phyloP scores from a whole-genome alignment of 495 filamentous ascomycete genomes.

The Aspergillus kassunensis region DNA sequence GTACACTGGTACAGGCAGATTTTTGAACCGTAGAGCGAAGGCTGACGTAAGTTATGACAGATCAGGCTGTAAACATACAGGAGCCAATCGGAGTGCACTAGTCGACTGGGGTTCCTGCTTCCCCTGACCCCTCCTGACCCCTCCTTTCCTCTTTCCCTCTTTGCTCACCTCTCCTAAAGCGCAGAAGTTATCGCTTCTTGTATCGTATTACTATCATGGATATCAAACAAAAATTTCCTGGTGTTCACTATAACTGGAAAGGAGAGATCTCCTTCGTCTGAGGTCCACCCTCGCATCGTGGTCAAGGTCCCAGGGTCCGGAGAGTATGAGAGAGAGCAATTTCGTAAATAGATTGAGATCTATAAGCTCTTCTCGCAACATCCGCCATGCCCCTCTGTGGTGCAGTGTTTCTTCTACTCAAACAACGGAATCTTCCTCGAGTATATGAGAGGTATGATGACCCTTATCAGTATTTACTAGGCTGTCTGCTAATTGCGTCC shows the following conservation, averaged over 20 bases:
- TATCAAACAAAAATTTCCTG: conserved; percentile 21
- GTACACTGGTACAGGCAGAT: no score
- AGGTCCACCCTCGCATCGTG: conserved; percentile 37
- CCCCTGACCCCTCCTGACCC: not conserved
- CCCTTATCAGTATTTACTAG: not conserved
- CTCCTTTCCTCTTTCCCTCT: not conserved
- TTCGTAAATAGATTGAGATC: conserved; percentile 31
- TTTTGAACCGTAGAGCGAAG: no score
- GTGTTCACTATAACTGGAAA: conserved; percentile 28
- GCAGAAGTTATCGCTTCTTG: not conserved
- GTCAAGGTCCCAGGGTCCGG: conserved; percentile 35
- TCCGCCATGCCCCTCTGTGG: conserved; percentile 31
- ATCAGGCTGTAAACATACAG: no score
- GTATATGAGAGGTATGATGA: conserved; percentile 32
- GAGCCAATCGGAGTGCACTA: no score
- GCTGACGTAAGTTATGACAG: no score
- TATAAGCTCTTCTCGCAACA: conserved; percentile 27
- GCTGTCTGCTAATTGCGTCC: conserved; percentile 7
- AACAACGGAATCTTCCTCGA: conserved; percentile 38
- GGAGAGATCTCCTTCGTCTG: conserved; percentile 37
- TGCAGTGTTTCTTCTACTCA: conserved; percentile 27
- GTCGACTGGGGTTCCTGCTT: not conserved
- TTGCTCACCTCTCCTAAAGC: not conserved
- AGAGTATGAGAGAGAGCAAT: conserved; percentile 31
- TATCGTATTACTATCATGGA: conserved; percentile 14